Conservation (phyloP, 169 alveolate species). For the Plasmodium gonderi region DNA sequence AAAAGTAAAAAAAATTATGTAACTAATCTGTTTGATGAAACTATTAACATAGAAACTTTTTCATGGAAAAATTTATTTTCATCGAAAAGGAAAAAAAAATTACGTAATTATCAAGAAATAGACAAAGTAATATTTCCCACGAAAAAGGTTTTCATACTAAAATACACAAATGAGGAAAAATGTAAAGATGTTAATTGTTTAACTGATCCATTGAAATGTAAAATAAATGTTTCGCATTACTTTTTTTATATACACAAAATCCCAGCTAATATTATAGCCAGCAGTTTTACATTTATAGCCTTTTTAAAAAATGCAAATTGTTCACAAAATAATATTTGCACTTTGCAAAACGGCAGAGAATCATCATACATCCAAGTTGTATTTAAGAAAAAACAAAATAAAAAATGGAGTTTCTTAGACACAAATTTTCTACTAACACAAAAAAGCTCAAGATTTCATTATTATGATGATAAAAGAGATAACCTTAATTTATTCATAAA, state of each 20-base stretch:
- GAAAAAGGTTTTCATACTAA: constrained; percentile 8
- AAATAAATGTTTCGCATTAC: background rate
- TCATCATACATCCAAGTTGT: constrained; percentile 35
- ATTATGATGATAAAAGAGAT: background rate
- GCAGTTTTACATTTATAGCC: constrained; percentile 8
- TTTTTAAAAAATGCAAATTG: constrained; percentile 35
- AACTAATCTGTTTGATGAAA: background rate
- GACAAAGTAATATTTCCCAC: constrained; percentile 17
- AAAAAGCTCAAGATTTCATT: background rate
- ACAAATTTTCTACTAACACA: constrained; percentile 7
- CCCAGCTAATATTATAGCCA: constrained; percentile 30
- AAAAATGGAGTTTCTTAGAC: background rate
- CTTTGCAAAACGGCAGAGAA: background rate
- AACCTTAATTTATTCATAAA: constrained; percentile 15
- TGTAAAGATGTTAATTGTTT: background rate
- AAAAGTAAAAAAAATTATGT: background rate
- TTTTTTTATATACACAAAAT: constrained; percentile 24
- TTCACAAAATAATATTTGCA: constrained; percentile 17
- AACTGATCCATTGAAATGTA: background rate
- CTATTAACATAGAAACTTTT: background rate
- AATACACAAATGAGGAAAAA: background rate
- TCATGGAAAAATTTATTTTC: background rate
- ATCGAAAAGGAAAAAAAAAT: constrained; percentile 11
- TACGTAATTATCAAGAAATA: constrained; percentile 15
- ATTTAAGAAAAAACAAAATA: constrained; percentile 16